Conservation (phyloP, 23 red algal species). For the Gracilariopsis chorda region DNA sequence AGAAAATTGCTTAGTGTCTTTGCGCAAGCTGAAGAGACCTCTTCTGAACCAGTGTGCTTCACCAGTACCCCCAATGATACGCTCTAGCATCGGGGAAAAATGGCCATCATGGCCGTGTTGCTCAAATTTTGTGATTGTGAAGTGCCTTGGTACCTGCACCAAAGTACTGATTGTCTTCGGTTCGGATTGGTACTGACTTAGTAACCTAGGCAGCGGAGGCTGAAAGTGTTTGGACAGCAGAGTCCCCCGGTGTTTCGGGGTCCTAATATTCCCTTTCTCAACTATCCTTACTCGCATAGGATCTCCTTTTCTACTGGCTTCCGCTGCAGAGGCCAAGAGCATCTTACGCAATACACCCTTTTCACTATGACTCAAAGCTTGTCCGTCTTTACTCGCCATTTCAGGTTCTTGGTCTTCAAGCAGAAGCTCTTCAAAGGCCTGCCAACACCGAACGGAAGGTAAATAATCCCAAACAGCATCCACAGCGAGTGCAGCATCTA, state of each 20-base stretch:
- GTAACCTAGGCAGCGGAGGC: conserved; percentile 42
- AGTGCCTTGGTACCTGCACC: conserved; percentile 34
- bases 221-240: conserved; percentile 11
- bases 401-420: not conserved
- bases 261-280: not conserved
- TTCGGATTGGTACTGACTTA: conserved; percentile 65
- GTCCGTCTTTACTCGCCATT: not conserved
- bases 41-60: conserved; percentile 10
- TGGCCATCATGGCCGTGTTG: conserved; percentile 26
- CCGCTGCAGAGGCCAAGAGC: conserved; percentile 24
- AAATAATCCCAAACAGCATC: conserved; percentile 73
- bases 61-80: conserved; percentile 16
- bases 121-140: not conserved
- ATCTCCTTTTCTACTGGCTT: conserved; percentile 25
- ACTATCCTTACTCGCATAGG: conserved; percentile 14
- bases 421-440: conserved; percentile 62
- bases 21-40: conserved; percentile 3
- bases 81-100: not conserved
- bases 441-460: conserved; percentile 70
- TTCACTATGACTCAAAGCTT: conserved; percentile 50
- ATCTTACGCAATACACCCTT: conserved; percentile 19
- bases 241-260: not conserved
- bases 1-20: conserved; percentile 8
- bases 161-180: conserved; percentile 10
- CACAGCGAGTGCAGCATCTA: not conserved